A percentile compares a stretch with the other conserved stretches of the same genome.
These are phyloP conservation scores for Xylariaceae sp. DNA, from an alignment of 2,329 filamentous ascomycete genomes.

Conservation along the genomic window DNA sequence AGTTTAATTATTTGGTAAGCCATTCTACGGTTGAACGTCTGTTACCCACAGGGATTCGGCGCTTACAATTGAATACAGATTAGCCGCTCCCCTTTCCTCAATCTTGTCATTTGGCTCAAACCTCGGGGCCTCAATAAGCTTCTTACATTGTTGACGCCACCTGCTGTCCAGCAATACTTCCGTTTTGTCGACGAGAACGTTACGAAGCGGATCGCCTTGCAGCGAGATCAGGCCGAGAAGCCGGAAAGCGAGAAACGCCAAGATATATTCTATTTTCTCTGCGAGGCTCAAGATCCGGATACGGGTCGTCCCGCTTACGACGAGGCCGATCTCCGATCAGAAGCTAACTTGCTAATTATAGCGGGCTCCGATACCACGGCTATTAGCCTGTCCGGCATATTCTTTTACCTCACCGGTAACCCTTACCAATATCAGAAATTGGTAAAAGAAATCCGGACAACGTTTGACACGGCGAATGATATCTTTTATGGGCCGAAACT, in stretches of 20 bases:
- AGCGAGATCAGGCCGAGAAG: slow-evolving; percentile 13
- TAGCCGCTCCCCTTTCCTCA: slow-evolving; percentile 14
- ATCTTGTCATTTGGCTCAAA: slow-evolving; percentile 20
- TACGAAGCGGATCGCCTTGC: slow-evolving; percentile 16
- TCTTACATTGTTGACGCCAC: slow-evolving; percentile 13
- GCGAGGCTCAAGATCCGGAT: slow-evolving; percentile 21
- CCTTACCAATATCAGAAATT: slow-evolving; percentile 15
- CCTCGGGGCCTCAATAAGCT: slow-evolving; percentile 23
- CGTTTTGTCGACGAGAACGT: slow-evolving; percentile 24
- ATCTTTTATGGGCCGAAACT: slow-evolving; percentile 27
- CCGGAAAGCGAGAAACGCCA: slow-evolving; percentile 23
- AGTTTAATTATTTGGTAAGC: slow-evolving; percentile 23
- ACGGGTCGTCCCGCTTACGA: slow-evolving; percentile 18
- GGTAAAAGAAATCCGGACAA: slow-evolving; percentile 15
- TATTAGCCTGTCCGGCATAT: slow-evolving; percentile 18
- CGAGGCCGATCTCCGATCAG: slow-evolving; percentile 19
- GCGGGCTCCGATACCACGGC: slow-evolving; percentile 30
- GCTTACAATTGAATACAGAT: slow-evolving; percentile 6
- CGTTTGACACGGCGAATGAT: slow-evolving; percentile 19
- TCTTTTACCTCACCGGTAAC: slow-evolving; percentile 27
- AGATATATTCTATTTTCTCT: slow-evolving; percentile 30
- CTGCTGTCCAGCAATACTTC: slow-evolving; percentile 12
- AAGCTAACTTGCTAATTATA: slow-evolving; percentile 27
- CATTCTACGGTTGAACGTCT: neutral
- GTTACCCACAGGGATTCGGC: neutral